Conservation (phyloP, 2,329 filamentous ascomycete species). For the Botrytis sinoallii region DNA sequence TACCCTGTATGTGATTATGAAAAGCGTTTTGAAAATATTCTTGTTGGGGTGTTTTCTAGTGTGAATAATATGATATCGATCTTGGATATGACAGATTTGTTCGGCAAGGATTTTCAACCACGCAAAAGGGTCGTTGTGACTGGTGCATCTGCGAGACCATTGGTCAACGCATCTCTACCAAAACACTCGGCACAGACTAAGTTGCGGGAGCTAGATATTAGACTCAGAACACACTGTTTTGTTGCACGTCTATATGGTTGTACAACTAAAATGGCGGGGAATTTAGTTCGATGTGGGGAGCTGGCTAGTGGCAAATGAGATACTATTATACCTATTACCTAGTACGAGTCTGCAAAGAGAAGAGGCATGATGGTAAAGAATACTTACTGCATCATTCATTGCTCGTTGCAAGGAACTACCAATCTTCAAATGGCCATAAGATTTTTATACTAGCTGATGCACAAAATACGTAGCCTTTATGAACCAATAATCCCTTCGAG, state of each 20-base stretch:
- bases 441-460: background rate
- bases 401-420: background rate
- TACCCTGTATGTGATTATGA: conserved; percentile 13
- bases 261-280: background rate
- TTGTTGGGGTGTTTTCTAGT: background rate
- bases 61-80: background rate
- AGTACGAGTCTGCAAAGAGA: background rate
- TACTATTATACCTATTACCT: background rate
- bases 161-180: background rate
- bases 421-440: background rate
- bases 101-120: background rate
- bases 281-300: background rate
- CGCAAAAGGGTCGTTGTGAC: background rate
- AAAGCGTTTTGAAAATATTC: background rate
- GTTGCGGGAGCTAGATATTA: conserved; percentile 3
- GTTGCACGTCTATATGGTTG: background rate
- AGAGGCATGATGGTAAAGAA: background rate
- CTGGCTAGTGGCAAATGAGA: background rate
- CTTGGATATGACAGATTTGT: background rate
- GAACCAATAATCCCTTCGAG: background rate
- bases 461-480: background rate
- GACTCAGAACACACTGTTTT: background rate
- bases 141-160: background rate
- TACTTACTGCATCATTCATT: background rate
- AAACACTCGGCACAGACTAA: background rate